Conservation (phyloP, 2,329 filamentous ascomycete species). For the Arthrobotrys pseudoclavata region DNA sequence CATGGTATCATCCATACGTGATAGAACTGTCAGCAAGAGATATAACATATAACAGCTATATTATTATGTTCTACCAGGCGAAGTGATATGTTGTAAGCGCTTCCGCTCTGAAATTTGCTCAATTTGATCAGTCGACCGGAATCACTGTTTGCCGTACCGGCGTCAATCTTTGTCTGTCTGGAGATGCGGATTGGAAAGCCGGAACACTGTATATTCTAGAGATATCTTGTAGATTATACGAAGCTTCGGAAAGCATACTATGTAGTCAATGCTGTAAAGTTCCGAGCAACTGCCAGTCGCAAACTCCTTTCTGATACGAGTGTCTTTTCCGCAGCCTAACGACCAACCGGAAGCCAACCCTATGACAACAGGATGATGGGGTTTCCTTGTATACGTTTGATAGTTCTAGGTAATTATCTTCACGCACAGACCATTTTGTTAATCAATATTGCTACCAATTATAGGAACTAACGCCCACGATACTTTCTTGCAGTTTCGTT, state of each 20-base stretch:
- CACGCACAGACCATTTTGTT: slow-evolving; percentile 48
- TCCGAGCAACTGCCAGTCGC: slow-evolving; percentile 16
- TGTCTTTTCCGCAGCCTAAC: slow-evolving; percentile 8
- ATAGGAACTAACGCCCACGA: slow-evolving; percentile 46
- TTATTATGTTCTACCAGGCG: slow-evolving; percentile 34
- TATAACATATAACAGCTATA: slow-evolving; percentile 20
- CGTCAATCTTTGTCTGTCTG: slow-evolving; percentile 3
- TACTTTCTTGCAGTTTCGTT: slow-evolving; percentile 32
- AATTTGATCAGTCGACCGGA: slow-evolving; percentile 15
- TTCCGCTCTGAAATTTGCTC: neutral
- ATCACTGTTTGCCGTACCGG: slow-evolving; percentile 7
- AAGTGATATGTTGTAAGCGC: slow-evolving; percentile 28
- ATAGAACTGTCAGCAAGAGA: slow-evolving; percentile 16
- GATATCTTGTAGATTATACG: slow-evolving; percentile 1
- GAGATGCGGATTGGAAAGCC: slow-evolving; percentile 41
- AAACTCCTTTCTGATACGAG: slow-evolving; percentile 18
- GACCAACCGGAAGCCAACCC: slow-evolving; percentile 43
- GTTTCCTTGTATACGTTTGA: slow-evolving; percentile 32
- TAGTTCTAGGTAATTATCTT: slow-evolving; percentile 6
- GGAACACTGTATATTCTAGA: slow-evolving; percentile 1
- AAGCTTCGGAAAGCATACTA: slow-evolving; percentile 7
- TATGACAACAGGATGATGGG: slow-evolving; percentile 7
- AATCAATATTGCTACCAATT: slow-evolving; percentile 41
- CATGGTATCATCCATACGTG: slow-evolving; percentile 33
- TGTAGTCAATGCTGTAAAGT: neutral